These are phyloP conservation scores for Alternaria longipes DNA, from an alignment of 2,329 filamentous ascomycete species.

Conservation along the genomic window DNA sequence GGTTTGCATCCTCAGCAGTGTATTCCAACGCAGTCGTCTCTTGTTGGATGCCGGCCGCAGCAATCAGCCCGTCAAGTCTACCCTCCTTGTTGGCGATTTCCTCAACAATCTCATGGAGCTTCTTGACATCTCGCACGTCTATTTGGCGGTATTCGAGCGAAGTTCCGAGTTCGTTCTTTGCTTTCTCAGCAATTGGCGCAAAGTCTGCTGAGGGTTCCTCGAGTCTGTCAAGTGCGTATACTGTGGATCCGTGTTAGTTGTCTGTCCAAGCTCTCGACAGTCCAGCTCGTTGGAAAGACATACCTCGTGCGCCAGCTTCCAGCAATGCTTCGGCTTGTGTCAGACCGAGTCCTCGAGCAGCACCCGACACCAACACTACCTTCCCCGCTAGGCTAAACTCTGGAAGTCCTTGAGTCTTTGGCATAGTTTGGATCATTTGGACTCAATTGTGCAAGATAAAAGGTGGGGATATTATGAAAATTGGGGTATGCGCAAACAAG, in stretches of 20 bases:
- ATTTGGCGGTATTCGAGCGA: slow-evolving; percentile 78
- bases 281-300: background rate
- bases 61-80: slow-evolving; percentile 80
- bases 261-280: background rate
- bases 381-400: slow-evolving; percentile 80
- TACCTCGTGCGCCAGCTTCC: slow-evolving; percentile 76
- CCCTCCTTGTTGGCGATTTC: slow-evolving; percentile 75
- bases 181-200: slow-evolving; percentile 69
- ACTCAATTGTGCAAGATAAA: background rate
- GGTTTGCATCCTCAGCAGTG: slow-evolving; percentile 66
- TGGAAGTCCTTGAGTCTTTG: slow-evolving; percentile 59
- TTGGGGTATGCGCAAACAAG: background rate
- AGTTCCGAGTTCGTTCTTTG: slow-evolving; percentile 70
- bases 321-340: slow-evolving; percentile 76
- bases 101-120: slow-evolving; percentile 72
- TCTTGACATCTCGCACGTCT: slow-evolving; percentile 77
- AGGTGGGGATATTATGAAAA: background rate
- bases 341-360: slow-evolving; percentile 75
- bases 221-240: slow-evolving; percentile 73
- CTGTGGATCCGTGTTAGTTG: slow-evolving; percentile 46
- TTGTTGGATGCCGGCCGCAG: slow-evolving; percentile 80
- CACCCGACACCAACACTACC: slow-evolving; percentile 76
- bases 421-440: slow-evolving; percentile 21
- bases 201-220: slow-evolving; percentile 69
- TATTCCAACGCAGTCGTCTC: slow-evolving; percentile 86